Evolutionary conservation across 768 basidiomycete species (phyloP), one percentile per base, ranked within the genome.

Genomic region (Lepiota brunneoincarnata): DNA sequence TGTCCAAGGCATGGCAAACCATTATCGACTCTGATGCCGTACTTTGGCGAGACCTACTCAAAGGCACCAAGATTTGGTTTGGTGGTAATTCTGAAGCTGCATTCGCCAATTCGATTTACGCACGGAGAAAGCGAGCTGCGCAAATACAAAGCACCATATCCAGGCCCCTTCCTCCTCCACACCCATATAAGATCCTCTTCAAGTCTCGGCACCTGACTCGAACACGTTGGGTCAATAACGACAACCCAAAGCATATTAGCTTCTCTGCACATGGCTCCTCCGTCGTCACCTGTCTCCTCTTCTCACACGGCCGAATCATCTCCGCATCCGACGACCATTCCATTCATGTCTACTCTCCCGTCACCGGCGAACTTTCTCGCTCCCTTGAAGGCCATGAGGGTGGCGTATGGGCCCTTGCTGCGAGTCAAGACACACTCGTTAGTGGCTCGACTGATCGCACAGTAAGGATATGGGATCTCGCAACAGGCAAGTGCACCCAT

Each of bases 241-340:
- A 81, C 21, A 77, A 84, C 55, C 91, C 87, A 14, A 88, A 83
- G 59, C 87, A 90, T 55, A 75, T 86, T 48, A 86, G 87, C 4
- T 96, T 98, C 74, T 80, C 87, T 1, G 94, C 94, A 11, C 91
- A 94, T 61, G 92, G 93, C 0, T 82, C 82, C 41, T 86, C 88
- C 20, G 96, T 98, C 57, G 93, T 99, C 66, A 99, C 96, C 38
- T 97, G 94, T 68, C 83, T 98, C 41, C 82, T 98, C 62, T 92
- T 99, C 74, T 97, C 96, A 46, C 84, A 86, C 56, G 90, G 91
- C 26, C 92, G 95, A 57, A 93, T 99, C 71, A 93, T 99, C 63
- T 94, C 92, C 10, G 95, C 96, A 10, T 96, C 93, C 0, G 96
- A 99, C 69, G 95, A 98, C 69, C 93, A 98, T 62, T 91, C 93